Conservation (phyloP, 148 eudicot species). For the Diospyros kaki region DNA sequence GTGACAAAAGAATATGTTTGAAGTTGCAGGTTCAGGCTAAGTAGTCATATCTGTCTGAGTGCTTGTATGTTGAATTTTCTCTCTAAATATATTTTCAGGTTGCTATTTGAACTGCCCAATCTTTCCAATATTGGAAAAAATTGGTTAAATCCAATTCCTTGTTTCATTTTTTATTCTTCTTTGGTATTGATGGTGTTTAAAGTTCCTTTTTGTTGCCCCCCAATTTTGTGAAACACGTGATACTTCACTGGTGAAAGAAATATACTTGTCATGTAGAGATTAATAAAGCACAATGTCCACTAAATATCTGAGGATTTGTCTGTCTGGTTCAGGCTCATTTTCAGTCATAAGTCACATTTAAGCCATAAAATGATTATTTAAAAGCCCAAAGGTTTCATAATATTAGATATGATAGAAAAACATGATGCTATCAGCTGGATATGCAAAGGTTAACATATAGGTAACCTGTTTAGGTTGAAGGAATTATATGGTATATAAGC, state of each 20-base stretch:
- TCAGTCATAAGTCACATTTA: not conserved
- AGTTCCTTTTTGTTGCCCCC: not conserved
- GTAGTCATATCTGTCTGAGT: not conserved
- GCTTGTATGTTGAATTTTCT: not conserved
- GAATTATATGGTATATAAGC: not conserved
- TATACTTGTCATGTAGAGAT: too few species aligned
- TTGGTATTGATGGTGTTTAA: not conserved
- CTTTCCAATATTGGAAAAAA: not conserved
- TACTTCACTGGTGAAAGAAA: not conserved
- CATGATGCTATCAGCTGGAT: not conserved
- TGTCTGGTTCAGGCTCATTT: not conserved
- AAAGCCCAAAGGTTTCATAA: not conserved
- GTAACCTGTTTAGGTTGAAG: not conserved
- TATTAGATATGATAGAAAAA: not conserved
- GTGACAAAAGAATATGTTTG: conserved; percentile 4
- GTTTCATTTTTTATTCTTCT: not conserved
- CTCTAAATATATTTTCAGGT: not conserved
- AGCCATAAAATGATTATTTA: not conserved
- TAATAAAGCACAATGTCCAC: not conserved
- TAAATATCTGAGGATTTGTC: not conserved
- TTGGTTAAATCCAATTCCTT: not conserved
- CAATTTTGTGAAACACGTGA: not conserved
- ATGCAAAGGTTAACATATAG: not conserved
- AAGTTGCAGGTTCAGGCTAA: not conserved
- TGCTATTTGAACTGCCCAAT: not conserved